phyloP scores from a whole-genome alignment of 495 filamentous ascomycete species.

The Elasticomyces elasticus region DNA sequence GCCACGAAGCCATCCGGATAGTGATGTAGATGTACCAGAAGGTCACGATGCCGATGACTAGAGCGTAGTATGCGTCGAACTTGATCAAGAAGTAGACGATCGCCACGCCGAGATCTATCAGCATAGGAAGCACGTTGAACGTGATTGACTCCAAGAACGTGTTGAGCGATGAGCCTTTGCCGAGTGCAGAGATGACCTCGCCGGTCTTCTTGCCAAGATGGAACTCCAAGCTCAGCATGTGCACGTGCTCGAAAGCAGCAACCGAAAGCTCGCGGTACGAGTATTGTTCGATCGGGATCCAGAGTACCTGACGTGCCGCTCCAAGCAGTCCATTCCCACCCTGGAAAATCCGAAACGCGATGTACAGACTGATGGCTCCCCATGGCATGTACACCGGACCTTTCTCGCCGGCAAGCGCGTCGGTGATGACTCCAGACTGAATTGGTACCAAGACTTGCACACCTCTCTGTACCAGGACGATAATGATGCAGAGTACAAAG shows the following conservation, averaged over 20 bases:
- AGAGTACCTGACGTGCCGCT: slow-evolving; percentile 68
- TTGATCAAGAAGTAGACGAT: slow-evolving; percentile 71
- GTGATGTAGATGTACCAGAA: slow-evolving; percentile 94
- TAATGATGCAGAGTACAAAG: slow-evolving; percentile 67
- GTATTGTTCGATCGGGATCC: slow-evolving; percentile 94
- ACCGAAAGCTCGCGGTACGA: slow-evolving; percentile 91
- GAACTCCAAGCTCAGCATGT: slow-evolving; percentile 88
- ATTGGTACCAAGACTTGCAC: slow-evolving; percentile 73
- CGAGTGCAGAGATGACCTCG: slow-evolving; percentile 86
- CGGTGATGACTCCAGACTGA: slow-evolving; percentile 64
- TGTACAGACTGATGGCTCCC: slow-evolving; percentile 64
- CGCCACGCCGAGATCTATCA: slow-evolving; percentile 80
- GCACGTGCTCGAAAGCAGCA: slow-evolving; percentile 93
- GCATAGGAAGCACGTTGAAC: slow-evolving; percentile 89
- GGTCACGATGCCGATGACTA: slow-evolving; percentile 82
- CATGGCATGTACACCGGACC: slow-evolving; percentile 49
- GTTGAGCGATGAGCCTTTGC: slow-evolving; percentile 93
- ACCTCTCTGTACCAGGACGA: slow-evolving; percentile 65
- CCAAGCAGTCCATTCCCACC: slow-evolving; percentile 79
- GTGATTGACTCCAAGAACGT: slow-evolving; percentile 92
- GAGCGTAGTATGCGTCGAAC: slow-evolving; percentile 85
- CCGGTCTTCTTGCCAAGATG: slow-evolving; percentile 95
- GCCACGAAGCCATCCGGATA: slow-evolving; percentile 87
- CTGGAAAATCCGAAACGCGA: slow-evolving; percentile 74
- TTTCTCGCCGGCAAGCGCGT: slow-evolving; percentile 48